Conservation (phyloP, 2,329 filamentous ascomycete genomes). For the Teratosphaeriaceae sp. region DNA sequence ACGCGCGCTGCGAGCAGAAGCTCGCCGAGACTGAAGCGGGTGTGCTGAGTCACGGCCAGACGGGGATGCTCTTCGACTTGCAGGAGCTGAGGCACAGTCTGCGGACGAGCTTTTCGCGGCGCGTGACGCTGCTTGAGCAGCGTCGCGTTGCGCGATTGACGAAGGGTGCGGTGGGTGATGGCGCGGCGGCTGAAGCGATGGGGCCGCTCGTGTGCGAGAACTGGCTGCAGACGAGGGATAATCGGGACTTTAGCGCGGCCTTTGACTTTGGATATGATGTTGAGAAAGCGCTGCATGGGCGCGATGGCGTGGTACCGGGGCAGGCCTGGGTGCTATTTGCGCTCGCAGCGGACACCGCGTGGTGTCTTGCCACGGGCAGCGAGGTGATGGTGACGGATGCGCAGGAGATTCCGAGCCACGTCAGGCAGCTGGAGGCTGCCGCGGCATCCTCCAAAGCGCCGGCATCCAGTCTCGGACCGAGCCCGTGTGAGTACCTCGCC, state of each 20-base stretch:
- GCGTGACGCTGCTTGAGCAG: conserved; percentile 28
- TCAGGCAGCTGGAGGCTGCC: background rate
- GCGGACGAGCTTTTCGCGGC: conserved; percentile 22
- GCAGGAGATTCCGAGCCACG: background rate
- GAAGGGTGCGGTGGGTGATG: conserved; percentile 14
- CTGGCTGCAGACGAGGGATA: conserved; percentile 26
- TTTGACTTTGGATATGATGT: conserved; percentile 29
- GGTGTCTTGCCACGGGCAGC: conserved; percentile 18
- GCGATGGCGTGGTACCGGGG: conserved; percentile 10
- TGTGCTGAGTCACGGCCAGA: conserved; percentile 26
- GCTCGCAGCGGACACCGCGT: conserved; percentile 22
- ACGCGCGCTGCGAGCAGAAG: conserved; percentile 26
- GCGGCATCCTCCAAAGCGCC: too few species aligned
- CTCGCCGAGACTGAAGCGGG: conserved; percentile 25
- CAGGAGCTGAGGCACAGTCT: conserved; percentile 26
- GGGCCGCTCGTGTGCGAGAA: conserved; percentile 21
- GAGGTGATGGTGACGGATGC: conserved; percentile 13
- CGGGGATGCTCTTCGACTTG: conserved; percentile 31
- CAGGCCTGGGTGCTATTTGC: conserved; percentile 16
- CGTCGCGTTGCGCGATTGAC: conserved; percentile 27
- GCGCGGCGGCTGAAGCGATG: conserved; percentile 10
- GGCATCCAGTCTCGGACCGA: conserved; percentile 7
- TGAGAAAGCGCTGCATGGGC: conserved; percentile 19
- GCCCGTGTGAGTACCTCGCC: conserved; percentile 14
- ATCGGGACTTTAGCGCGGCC: conserved; percentile 28